Evolutionary conservation across 2,329 filamentous ascomycete species (phyloP).

Genomic region (Fusarium globosum): DNA sequence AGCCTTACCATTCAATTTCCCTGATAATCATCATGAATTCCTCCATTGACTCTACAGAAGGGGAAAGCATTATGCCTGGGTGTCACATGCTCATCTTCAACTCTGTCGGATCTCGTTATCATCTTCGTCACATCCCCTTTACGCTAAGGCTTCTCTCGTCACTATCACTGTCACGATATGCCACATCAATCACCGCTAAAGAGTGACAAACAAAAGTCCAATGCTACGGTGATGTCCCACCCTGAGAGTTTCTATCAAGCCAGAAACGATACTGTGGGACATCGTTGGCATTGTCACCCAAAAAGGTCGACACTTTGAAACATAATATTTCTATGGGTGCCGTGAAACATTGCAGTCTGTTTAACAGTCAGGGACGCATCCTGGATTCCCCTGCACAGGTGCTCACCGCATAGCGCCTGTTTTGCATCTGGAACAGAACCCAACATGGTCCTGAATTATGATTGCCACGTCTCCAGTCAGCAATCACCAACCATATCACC

Average conservation of each 20-base stretch:
- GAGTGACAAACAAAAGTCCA: constrained; percentile 6
- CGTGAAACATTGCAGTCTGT: background rate
- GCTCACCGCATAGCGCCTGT: constrained; percentile 25
- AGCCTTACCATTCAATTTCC: background rate
- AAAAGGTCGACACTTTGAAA: background rate
- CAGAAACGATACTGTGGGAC: background rate
- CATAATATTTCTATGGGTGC: background rate
- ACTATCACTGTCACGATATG: constrained; percentile 29
- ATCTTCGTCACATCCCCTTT: constrained; percentile 1
- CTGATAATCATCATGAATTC: background rate
- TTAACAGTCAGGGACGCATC: background rate
- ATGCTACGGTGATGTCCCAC: constrained; percentile 2
- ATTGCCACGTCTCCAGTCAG: constrained; percentile 22
- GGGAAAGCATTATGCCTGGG: background rate
- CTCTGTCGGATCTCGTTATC: background rate
- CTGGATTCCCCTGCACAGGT: background rate
- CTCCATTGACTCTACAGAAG: background rate
- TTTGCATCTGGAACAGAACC: constrained; percentile 2
- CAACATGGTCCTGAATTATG: constrained; percentile 9
- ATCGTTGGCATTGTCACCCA: background rate
- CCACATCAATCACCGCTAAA: background rate
- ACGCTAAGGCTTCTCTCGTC: constrained; percentile 6
- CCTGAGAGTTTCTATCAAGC: background rate
- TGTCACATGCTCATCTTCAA: background rate
- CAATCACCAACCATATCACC: constrained; percentile 35